Percentiles rank a stretch among this genome's conserved stretches.
Evolutionary conservation across 2,329 filamentous ascomycete genomes (phyloP).

Genomic region (Aspergillus fumigatiaffinis): DNA sequence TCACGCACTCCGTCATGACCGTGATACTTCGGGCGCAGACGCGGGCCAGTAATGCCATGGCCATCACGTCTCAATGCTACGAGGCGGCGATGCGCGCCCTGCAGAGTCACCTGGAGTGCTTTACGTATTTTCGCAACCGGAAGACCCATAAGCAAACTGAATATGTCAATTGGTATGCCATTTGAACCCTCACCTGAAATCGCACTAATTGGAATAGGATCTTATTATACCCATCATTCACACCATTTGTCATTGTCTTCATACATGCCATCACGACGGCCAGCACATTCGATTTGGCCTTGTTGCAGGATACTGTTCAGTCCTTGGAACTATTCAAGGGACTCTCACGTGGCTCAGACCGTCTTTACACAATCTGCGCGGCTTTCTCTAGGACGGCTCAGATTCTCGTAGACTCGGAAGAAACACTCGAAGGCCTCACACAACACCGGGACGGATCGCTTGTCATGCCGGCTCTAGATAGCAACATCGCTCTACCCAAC

Average conservation of each 20-base stretch:
- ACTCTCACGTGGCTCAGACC: slow-evolving; percentile 17
- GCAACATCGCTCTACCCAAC: slow-evolving; percentile 21
- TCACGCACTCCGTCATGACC: slow-evolving; percentile 21
- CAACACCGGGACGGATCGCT: slow-evolving; percentile 22
- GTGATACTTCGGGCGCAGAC: slow-evolving; percentile 25
- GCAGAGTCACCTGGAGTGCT: slow-evolving; percentile 24
- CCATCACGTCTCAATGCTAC: slow-evolving; percentile 23
- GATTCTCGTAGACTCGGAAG: slow-evolving; percentile 19
- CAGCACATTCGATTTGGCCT: slow-evolving; percentile 14
- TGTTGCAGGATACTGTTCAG: slow-evolving; percentile 20
- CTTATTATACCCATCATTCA: slow-evolving; percentile 23
- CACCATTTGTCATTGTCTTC: slow-evolving; percentile 26
- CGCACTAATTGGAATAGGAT: slow-evolving; percentile 12
- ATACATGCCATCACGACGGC: slow-evolving; percentile 26
- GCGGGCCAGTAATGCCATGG: slow-evolving; percentile 18
- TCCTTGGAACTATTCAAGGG: slow-evolving; percentile 19
- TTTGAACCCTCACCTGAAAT: not conserved
- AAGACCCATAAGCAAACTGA: slow-evolving; percentile 25
- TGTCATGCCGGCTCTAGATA: slow-evolving; percentile 15
- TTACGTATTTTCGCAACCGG: slow-evolving; percentile 21
- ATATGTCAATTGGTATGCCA: slow-evolving; percentile 23
- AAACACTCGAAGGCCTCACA: slow-evolving; percentile 20
- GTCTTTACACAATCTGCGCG: slow-evolving; percentile 18
- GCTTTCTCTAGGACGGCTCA: slow-evolving; percentile 22
- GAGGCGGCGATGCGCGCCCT: slow-evolving; percentile 22